Conservation (phyloP, 139 green algal genomes). For the Picochlorum costavermella region DNA sequence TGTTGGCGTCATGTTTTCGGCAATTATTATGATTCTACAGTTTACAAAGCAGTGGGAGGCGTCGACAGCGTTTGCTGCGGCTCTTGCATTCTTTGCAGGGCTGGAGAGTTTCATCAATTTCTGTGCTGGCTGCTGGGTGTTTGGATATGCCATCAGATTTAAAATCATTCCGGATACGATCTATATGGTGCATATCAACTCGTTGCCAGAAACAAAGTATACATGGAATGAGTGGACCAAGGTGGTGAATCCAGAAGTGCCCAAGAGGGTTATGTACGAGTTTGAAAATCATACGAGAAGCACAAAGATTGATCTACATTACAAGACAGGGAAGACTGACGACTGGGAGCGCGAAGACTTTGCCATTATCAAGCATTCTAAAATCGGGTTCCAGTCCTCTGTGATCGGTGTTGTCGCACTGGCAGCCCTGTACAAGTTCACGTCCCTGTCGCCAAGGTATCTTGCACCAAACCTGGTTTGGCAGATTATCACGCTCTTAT, state of each 20-base stretch:
- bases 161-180: constrained; percentile 28
- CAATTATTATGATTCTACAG: constrained; percentile 18
- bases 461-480: constrained; percentile 14
- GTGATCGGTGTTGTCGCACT: constrained; percentile 28
- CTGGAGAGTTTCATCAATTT: constrained; percentile 43
- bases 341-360: constrained; percentile 40
- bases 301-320: constrained; percentile 35
- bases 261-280: neutral
- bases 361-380: constrained; percentile 40
- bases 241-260: constrained; percentile 14
- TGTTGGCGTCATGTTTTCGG: constrained; percentile 18
- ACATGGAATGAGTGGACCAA: constrained; percentile 27
- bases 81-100: constrained; percentile 13
- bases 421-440: constrained; percentile 26
- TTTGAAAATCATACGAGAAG: constrained; percentile 13
- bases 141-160: constrained; percentile 31
- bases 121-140: constrained; percentile 40
- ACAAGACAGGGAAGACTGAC: constrained; percentile 45
- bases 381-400: constrained; percentile 38
- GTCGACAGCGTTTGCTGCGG: constrained; percentile 13
- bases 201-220: constrained; percentile 29
- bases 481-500: constrained; percentile 27
- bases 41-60: constrained; percentile 18
- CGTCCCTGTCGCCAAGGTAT: constrained; percentile 2
- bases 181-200: constrained; percentile 40